Conservation (phyloP, 163 green algal species). For the Chlamydomonas reinhardtii region DNA sequence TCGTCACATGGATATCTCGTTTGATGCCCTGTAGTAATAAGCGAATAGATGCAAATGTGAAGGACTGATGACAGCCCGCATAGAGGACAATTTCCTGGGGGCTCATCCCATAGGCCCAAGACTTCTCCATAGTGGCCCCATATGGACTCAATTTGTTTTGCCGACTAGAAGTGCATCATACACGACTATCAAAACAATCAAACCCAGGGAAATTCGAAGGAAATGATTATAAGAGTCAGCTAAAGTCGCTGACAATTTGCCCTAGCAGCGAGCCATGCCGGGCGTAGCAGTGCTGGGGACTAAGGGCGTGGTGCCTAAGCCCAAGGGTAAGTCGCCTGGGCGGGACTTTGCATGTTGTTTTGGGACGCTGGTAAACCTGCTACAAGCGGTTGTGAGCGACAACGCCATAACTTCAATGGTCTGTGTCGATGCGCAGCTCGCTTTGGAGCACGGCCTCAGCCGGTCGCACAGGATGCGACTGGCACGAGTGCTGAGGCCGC, state of each 20-base stretch:
- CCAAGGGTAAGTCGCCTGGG: constrained; percentile 45
- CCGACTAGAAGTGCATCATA: background rate
- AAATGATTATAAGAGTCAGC: background rate
- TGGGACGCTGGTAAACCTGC: background rate
- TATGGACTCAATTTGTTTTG: background rate
- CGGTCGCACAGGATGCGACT: background rate
- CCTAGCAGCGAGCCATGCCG: constrained; percentile 14
- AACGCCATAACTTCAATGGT: background rate
- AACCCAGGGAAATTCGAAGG: background rate
- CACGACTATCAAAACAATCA: background rate
- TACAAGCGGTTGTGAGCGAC: background rate
- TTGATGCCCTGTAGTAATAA: background rate
- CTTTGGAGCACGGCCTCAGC: constrained; percentile 25
- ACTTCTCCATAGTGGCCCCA: background rate
- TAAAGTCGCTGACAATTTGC: background rate
- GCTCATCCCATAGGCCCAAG: background rate
- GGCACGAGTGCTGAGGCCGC: background rate
- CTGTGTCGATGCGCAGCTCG: background rate
- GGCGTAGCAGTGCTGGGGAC: constrained; percentile 20
- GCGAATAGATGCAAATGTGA: no score
- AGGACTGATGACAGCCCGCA: background rate
- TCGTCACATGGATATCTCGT: background rate
- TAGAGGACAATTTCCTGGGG: background rate
- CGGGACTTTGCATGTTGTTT: background rate
- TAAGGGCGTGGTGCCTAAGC: constrained; percentile 42